Conservation (phyloP, 345 rosid species). For the Viola odorata region DNA sequence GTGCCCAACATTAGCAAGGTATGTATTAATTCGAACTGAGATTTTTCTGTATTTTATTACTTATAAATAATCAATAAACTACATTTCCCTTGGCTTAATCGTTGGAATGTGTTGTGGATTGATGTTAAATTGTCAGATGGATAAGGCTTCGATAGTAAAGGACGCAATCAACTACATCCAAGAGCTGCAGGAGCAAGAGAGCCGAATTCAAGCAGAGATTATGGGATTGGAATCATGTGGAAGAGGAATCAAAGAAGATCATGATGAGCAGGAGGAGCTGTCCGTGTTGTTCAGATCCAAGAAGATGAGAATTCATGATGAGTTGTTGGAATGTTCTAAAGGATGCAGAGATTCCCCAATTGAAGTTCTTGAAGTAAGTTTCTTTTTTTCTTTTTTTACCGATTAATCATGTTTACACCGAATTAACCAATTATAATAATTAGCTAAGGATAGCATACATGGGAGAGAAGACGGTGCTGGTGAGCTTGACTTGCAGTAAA, state of each 20-base stretch:
- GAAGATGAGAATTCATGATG: slow-evolving; percentile 51
- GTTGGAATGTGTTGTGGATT: no score
- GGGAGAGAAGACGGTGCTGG: slow-evolving; percentile 68
- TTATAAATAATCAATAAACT: no score
- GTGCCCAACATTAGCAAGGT: slow-evolving; percentile 96
- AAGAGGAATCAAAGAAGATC: slow-evolving; percentile 29
- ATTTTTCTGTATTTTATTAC: no score
- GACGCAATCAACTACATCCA: slow-evolving; percentile 89
- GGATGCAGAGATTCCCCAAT: slow-evolving; percentile 43
- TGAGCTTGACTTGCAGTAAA: slow-evolving; percentile 76
- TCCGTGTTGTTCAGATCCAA: slow-evolving; percentile 57
- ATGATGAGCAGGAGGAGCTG: slow-evolving; percentile 52
- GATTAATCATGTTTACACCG: not conserved
- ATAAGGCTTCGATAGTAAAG: slow-evolving; percentile 95
- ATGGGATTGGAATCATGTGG: slow-evolving; percentile 55
- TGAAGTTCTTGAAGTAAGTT: slow-evolving; percentile 53
- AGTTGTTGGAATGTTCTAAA: slow-evolving; percentile 29
- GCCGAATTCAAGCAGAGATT: slow-evolving; percentile 59
- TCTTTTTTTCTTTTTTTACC: not conserved
- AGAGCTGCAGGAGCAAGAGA: slow-evolving; percentile 75
- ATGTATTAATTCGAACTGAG: no score
- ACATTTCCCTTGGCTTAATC: no score
- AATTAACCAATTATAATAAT: not conserved
- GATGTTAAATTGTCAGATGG: slow-evolving; percentile 50
- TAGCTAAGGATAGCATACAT: slow-evolving; percentile 68